Percentiles rank a stretch among this genome's conserved stretches.
These are phyloP conservation scores for Nitzschia palea DNA, from an alignment of 108 stramenopile genomes.

Conservation along the genomic window DNA sequence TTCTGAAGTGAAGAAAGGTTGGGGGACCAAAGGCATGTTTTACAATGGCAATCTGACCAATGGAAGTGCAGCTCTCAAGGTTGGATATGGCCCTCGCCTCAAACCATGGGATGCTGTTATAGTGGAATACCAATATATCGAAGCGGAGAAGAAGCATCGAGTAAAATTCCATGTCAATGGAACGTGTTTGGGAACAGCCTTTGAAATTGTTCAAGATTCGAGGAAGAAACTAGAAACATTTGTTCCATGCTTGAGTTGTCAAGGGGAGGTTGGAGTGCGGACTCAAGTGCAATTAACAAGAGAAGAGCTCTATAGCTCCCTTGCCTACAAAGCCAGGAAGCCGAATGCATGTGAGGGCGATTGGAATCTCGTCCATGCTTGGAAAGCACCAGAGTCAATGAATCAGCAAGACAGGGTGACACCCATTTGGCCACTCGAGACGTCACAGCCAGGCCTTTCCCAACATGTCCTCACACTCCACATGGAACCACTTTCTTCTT, in stretches of 20 bases:
- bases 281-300: neutral
- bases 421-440: too few relatives aligned
- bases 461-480: too few relatives aligned
- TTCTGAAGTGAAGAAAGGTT: constrained; percentile 45
- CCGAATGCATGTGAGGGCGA: too few relatives aligned
- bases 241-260: constrained; percentile 44
- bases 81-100: constrained; percentile 37
- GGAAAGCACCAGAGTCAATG: too few relatives aligned
- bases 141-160: neutral
- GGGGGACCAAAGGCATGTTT: constrained; percentile 52
- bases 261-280: constrained; percentile 30
- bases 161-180: constrained; percentile 55
- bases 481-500: too few relatives aligned
- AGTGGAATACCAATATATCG: constrained; percentile 16
- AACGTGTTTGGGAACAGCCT: constrained; percentile 42
- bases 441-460: too few relatives aligned
- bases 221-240: neutral
- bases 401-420: too few relatives aligned
- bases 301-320: too few relatives aligned
- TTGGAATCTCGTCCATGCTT: too few relatives aligned
- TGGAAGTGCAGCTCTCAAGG: constrained; percentile 46
- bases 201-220: constrained; percentile 31
- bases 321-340: too few relatives aligned
- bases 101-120: constrained; percentile 39
- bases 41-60: constrained; percentile 71